Conservation (phyloP, 257 asterid species). For the Lycium ferocissimum region DNA sequence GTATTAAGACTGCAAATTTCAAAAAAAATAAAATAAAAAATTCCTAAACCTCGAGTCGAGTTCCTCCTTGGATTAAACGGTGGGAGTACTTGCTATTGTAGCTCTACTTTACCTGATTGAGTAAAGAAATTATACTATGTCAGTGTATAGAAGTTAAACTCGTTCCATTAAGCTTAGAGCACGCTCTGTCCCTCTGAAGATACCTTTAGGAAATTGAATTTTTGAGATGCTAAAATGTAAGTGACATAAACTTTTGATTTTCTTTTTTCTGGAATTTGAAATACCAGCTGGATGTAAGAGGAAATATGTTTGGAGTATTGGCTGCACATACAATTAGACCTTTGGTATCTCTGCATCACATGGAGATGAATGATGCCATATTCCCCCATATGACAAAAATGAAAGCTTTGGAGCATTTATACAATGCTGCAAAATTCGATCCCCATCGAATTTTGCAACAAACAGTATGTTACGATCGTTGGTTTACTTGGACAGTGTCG, state of each 20-base stretch:
- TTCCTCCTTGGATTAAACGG: too few relatives aligned
- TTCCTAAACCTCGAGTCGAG: too few relatives aligned
- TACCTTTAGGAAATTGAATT: background rate
- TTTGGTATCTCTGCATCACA: conserved; percentile 72
- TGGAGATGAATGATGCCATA: conserved; percentile 73
- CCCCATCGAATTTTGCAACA: conserved; percentile 74
- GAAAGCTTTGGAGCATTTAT: conserved; percentile 62
- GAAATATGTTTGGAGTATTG: conserved; percentile 71
- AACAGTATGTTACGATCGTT: conserved; percentile 68
- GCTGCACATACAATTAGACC: conserved; percentile 74
- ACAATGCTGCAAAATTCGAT: conserved; percentile 57
- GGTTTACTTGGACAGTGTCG: conserved; percentile 63
- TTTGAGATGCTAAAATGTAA: background rate
- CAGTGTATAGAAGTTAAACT: too few relatives aligned
- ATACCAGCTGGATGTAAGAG: conserved; percentile 76
- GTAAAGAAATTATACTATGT: too few relatives aligned
- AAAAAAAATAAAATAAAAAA: too few relatives aligned
- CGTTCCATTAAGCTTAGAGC: background rate
- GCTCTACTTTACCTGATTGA: background rate
- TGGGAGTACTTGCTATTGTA: background rate
- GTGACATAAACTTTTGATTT: background rate
- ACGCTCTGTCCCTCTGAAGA: background rate
- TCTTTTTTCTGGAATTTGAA: background rate
- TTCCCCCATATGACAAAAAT: conserved; percentile 68
- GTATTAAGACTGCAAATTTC: too few relatives aligned